These are phyloP conservation scores for Inosperma sp. DNA, from an alignment of 768 basidiomycete genomes.

Conservation along the genomic window DNA sequence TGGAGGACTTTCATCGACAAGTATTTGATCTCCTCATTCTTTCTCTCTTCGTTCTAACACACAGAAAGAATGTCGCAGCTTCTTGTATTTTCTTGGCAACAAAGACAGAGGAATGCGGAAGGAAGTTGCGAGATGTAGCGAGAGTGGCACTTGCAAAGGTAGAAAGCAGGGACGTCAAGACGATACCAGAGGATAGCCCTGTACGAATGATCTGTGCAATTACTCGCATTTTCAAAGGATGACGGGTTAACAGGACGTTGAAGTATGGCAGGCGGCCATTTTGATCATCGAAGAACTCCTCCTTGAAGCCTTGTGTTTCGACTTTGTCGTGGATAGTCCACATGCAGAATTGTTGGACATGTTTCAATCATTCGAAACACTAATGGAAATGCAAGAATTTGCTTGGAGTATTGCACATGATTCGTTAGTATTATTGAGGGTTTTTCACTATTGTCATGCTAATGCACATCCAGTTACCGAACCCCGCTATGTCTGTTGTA, in stretches of 20 bases:
- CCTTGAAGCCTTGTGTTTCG: slow-evolving; percentile 81
- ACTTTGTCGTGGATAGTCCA: slow-evolving; percentile 73
- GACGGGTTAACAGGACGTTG: slow-evolving; percentile 55
- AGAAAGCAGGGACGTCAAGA: slow-evolving; percentile 46
- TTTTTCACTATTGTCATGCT: slow-evolving; percentile 9
- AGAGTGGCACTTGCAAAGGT: slow-evolving; percentile 70
- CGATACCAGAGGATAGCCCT: slow-evolving; percentile 60
- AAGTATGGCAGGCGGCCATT: slow-evolving; percentile 64
- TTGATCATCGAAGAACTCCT: slow-evolving; percentile 73
- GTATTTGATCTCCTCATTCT: slow-evolving; percentile 34
- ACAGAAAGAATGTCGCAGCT: slow-evolving; percentile 64
- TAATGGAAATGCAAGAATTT: slow-evolving; percentile 56
- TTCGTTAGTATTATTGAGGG: slow-evolving; percentile 52
- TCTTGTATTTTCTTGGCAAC: slow-evolving; percentile 85
- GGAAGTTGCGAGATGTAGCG: slow-evolving; percentile 83
- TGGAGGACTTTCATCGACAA: slow-evolving; percentile 79
- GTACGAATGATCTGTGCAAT: slow-evolving; percentile 34
- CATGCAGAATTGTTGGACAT: slow-evolving; percentile 73
- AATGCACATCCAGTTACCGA: slow-evolving; percentile 52
- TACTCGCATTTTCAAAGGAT: slow-evolving; percentile 6
- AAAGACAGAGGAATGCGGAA: slow-evolving; percentile 87
- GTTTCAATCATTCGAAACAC: slow-evolving; percentile 52
- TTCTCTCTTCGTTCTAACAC: slow-evolving; percentile 27
- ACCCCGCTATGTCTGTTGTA: slow-evolving; percentile 75
- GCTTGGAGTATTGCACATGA: slow-evolving; percentile 87